A percentile compares a stretch with the other conserved stretches of the same genome.
Conservation (phyloP, 345 rosid species). For the Theobroma cacao region DNA sequence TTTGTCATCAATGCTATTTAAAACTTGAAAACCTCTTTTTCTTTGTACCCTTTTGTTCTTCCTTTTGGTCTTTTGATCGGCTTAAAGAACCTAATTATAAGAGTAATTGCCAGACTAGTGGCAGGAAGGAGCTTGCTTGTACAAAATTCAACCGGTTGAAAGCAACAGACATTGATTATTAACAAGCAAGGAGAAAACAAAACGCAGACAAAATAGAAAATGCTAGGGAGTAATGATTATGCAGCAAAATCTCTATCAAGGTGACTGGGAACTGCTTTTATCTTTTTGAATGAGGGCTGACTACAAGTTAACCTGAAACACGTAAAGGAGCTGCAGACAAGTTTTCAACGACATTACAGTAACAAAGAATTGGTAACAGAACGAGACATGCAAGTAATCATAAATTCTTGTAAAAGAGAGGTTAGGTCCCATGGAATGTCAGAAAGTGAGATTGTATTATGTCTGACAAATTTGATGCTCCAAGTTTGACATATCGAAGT, state of each 20-base stretch:
- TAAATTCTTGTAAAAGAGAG: not conserved
- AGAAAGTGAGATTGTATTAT: not conserved
- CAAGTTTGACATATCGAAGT: not conserved
- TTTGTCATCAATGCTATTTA: too few relatives aligned
- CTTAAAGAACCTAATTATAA: too few relatives aligned
- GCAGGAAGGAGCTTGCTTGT: too few relatives aligned
- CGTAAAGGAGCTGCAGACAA: not conserved
- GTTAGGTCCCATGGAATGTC: constrained; percentile 2
- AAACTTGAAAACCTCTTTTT: too few relatives aligned
- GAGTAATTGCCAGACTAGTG: too few relatives aligned
- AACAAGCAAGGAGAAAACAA: not conserved
- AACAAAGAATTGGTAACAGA: not conserved
- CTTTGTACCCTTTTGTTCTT: too few relatives aligned
- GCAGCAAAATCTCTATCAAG: not conserved
- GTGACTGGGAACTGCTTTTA: not conserved
- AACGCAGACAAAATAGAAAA: not conserved
- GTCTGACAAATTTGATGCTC: not conserved
- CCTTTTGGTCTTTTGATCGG: too few relatives aligned
- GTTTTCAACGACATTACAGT: constrained; percentile 2
- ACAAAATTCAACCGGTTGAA: too few relatives aligned
- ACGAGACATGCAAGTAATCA: constrained; percentile 1
- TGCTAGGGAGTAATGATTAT: not conserved
- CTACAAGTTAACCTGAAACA: not conserved
- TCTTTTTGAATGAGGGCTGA: not conserved
- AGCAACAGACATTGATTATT: not conserved